phyloP scores from a whole-genome alignment of 306 rosid species.

The Psophocarpus tetragonolobus region DNA sequence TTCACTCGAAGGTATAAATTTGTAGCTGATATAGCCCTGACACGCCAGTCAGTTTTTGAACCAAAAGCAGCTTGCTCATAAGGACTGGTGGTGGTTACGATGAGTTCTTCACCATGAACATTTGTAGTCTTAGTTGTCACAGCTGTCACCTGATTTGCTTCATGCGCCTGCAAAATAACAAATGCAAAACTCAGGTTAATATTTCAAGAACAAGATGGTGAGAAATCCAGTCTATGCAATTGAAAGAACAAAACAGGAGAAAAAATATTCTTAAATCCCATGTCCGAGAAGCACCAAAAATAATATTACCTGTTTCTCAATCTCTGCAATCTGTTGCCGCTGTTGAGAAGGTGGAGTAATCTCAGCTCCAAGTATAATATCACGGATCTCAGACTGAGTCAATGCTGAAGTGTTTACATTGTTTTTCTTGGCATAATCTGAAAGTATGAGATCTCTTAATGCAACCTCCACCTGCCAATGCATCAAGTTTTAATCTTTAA shows the following conservation, averaged over 20 bases:
- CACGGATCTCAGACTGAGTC: constrained; percentile 98
- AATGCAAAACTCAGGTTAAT: constrained; percentile 13
- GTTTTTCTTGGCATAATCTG: constrained; percentile 98
- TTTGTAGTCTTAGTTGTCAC: constrained; percentile 92
- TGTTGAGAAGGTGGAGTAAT: constrained; percentile 99
- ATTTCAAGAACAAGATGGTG: not conserved
- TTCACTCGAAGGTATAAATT: constrained; percentile 96
- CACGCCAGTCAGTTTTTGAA: constrained; percentile 99
- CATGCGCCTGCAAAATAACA: constrained; percentile 63
- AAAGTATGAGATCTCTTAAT: constrained; percentile 92
- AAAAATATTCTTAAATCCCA: not conserved
- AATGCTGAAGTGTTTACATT: constrained; percentile 96
- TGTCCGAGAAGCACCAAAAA: not conserved
- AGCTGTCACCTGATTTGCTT: constrained; percentile 92
- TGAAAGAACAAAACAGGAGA: not conserved
- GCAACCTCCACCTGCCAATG: constrained; percentile 95
- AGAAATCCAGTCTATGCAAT: not conserved
- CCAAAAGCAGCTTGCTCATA: constrained; percentile 94
- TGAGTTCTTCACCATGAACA: constrained; percentile 94
- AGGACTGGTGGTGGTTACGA: constrained; percentile 96
- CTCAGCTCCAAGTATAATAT: constrained; percentile 98
- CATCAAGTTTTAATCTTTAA: constrained; percentile 5
- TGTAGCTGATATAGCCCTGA: constrained; percentile 97
- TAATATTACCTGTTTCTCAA: constrained; percentile 85
- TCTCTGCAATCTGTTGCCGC: constrained; percentile 97